These are phyloP conservation scores for Kodamaea kakaduensis DNA, from an alignment of 805 yeast species.

Conservation along the genomic window DNA sequence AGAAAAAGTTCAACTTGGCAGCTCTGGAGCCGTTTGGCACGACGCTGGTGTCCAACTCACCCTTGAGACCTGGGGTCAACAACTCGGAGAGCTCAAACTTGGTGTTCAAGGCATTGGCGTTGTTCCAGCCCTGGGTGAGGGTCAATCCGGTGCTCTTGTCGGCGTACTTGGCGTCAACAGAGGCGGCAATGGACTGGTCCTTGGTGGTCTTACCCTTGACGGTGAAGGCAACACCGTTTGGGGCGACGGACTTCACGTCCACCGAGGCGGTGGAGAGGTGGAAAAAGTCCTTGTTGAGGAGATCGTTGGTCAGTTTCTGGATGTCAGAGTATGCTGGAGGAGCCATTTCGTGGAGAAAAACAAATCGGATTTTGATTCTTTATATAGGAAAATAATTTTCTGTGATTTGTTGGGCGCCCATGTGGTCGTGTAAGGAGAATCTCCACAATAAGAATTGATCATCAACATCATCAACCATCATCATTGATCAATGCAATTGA, in stretches of 20 bases:
- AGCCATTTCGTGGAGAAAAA: constrained; percentile 27
- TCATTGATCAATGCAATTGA: too few relatives aligned
- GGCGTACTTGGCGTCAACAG: constrained; percentile 84
- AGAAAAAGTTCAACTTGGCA: constrained; percentile 86
- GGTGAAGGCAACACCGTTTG: constrained; percentile 93
- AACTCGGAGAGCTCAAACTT: constrained; percentile 90
- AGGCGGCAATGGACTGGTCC: constrained; percentile 80
- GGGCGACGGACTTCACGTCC: constrained; percentile 89
- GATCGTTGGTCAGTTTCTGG: constrained; percentile 86
- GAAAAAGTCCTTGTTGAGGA: constrained; percentile 88
- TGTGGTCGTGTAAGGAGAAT: constrained; percentile 5
- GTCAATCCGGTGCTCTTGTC: constrained; percentile 92
- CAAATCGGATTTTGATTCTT: constrained; percentile 4
- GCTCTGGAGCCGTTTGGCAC: constrained; percentile 81
- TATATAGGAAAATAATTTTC: constrained; percentile 2
- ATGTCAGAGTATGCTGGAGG: constrained; percentile 93
- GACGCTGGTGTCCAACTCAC: constrained; percentile 83
- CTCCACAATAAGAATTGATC: too few relatives aligned
- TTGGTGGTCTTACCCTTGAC: constrained; percentile 85
- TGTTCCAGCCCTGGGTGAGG: constrained; percentile 97
- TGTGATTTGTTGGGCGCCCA: constrained; percentile 12
- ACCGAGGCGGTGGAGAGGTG: constrained; percentile 84
- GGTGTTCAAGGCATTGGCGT: constrained; percentile 86
- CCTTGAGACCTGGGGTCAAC: constrained; percentile 91
- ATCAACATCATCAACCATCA: too few relatives aligned